These are phyloP conservation scores for Phaeoacremonium minimum DNA, from an alignment of 2,329 filamentous ascomycete genomes.

Conservation along the genomic window DNA sequence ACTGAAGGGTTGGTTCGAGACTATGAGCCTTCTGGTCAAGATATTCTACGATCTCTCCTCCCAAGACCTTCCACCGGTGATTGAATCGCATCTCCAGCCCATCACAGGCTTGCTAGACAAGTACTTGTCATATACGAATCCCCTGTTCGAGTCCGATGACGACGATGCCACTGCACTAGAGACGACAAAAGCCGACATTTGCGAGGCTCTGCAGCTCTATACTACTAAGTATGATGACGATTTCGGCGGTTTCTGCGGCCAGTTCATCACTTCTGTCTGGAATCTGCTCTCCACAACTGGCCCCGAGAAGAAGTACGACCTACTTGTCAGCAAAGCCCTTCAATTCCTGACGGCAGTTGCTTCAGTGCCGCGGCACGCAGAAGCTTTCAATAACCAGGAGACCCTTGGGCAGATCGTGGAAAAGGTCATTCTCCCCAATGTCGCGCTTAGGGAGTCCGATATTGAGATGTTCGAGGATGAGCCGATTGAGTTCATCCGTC, in stretches of 20 bases:
- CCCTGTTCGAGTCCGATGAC: conserved; percentile 77
- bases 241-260: conserved; percentile 73
- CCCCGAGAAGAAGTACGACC: conserved; percentile 86
- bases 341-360: conserved; percentile 92
- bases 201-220: conserved; percentile 84
- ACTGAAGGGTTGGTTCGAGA: conserved; percentile 75
- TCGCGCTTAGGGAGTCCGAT: conserved; percentile 87
- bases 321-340: conserved; percentile 87
- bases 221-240: conserved; percentile 95
- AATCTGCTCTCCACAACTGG: conserved; percentile 83
- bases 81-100: conserved; percentile 79
- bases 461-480: conserved; percentile 97
- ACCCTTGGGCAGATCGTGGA: conserved; percentile 85
- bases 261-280: conserved; percentile 90
- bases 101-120: conserved; percentile 83
- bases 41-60: conserved; percentile 96
- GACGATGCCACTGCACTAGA: conserved; percentile 89
- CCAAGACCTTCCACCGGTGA: conserved; percentile 90
- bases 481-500: conserved; percentile 94
- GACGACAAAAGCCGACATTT: conserved; percentile 87
- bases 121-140: conserved; percentile 86
- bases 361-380: conserved; percentile 70
- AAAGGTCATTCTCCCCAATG: conserved; percentile 92
- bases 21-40: conserved; percentile 84
- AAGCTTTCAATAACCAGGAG: conserved; percentile 77